Conservation (phyloP, 2,329 filamentous ascomycete species). For the Ophiostoma himal-ulmi region DNA sequence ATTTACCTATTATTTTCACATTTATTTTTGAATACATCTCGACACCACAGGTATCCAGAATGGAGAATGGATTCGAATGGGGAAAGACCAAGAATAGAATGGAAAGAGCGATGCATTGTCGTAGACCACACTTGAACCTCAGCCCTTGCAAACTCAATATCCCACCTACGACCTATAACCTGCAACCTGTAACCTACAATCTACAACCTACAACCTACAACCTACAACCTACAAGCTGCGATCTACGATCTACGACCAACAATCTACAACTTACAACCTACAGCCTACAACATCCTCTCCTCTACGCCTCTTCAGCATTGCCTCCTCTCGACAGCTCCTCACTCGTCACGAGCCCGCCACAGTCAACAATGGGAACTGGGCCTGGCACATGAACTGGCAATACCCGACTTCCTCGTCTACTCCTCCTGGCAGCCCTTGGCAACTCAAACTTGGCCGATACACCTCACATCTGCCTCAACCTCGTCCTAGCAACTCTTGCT, state of each 20-base stretch:
- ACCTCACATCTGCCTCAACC: background rate
- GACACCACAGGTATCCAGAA: background rate
- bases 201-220: background rate
- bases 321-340: background rate
- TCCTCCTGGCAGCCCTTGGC: background rate
- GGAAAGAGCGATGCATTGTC: background rate
- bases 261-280: background rate
- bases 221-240: background rate
- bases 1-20: background rate
- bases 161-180: too few relatives aligned
- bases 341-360: background rate
- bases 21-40: background rate
- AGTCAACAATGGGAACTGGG: background rate
- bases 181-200: background rate
- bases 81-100: constrained; percentile 4
- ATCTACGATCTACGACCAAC: background rate
- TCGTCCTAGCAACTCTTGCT: background rate
- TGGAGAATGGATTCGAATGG: background rate
- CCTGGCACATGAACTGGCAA: background rate
- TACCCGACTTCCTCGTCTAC: background rate
- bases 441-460: background rate
- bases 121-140: background rate
- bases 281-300: background rate
- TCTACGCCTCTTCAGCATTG: too few relatives aligned
- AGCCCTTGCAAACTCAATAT: background rate